Percentiles rank a stretch among this genome's conserved stretches.
phyloP scores from a whole-genome alignment of 805 yeast genomes.

The Metschnikowia santaceciliae region DNA sequence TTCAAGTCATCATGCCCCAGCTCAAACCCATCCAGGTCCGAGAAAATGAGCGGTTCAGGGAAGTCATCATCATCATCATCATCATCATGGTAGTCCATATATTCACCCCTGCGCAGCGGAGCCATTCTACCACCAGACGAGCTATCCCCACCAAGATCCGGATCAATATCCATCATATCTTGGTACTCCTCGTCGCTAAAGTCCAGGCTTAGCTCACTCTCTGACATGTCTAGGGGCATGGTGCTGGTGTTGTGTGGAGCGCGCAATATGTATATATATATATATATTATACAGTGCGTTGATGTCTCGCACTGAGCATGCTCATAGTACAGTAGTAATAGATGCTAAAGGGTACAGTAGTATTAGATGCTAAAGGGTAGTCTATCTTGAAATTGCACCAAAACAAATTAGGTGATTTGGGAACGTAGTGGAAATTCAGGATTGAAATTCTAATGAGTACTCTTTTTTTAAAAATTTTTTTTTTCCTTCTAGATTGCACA shows the following conservation, averaged over 20 bases:
- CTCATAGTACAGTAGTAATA: no score
- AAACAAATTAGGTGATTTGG: no score
- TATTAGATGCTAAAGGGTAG: no score
- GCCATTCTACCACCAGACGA: background rate
- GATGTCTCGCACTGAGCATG: background rate
- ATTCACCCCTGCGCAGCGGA: background rate
- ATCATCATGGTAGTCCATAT: background rate
- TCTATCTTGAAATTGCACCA: no score
- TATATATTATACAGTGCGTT: background rate
- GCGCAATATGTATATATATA: background rate
- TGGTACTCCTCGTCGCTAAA: constrained; percentile 12
- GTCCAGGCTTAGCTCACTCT: constrained; percentile 7
- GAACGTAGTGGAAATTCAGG: no score
- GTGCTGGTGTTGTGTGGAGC: background rate
- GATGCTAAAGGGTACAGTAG: no score
- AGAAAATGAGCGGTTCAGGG: constrained; percentile 18
- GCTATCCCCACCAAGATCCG: constrained; percentile 3
- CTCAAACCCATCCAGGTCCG: constrained; percentile 22
- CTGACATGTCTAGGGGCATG: constrained; percentile 2
- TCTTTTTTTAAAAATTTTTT: no score
- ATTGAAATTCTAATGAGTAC: no score
- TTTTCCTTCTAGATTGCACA: no score
- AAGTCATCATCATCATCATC: constrained; percentile 15
- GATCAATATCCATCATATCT: constrained; percentile 14
- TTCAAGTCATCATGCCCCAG: constrained; percentile 35